phyloP scores from a whole-genome alignment of 306 rosid genomes.

The Albizia julibrissin region DNA sequence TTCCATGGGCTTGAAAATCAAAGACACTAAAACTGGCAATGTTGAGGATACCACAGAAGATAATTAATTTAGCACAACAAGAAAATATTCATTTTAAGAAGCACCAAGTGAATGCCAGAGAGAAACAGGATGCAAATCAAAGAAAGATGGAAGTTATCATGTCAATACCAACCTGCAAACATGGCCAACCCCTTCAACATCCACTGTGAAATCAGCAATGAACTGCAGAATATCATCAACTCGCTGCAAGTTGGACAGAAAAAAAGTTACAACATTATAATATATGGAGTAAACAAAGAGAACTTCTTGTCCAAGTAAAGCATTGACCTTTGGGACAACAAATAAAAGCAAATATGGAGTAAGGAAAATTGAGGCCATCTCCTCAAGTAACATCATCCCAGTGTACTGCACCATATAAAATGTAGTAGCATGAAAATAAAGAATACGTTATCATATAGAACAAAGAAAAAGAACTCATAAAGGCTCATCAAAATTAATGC shows the following conservation, averaged over 20 bases:
- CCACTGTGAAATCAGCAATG: conserved; percentile 74
- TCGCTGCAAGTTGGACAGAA: conserved; percentile 60
- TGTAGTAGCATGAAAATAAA: conserved; percentile 27
- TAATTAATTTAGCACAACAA: background rate
- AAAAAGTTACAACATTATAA: conserved; percentile 22
- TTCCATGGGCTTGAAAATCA: conserved; percentile 84
- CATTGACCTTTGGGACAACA: conserved; percentile 78
- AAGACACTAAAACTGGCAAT: conserved; percentile 68
- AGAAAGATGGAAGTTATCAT: background rate
- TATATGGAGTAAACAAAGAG: conserved; percentile 12
- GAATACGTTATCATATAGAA: background rate
- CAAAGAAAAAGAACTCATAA: conserved; percentile 1
- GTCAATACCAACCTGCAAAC: conserved; percentile 82
- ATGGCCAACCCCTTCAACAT: conserved; percentile 95
- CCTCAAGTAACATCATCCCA: conserved; percentile 98
- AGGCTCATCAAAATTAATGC: conserved; percentile 19
- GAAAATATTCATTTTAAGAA: background rate
- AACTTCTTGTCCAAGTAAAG: background rate
- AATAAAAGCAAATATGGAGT: conserved; percentile 88
- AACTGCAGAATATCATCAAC: conserved; percentile 93
- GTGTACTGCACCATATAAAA: conserved; percentile 64
- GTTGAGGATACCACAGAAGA: conserved; percentile 9
- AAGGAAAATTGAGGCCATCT: conserved; percentile 96
- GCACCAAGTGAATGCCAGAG: conserved; percentile 17
- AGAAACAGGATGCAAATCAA: background rate